A percentile compares a stretch with the other conserved stretches of the same genome.
Evolutionary conservation across 345 rosid species (phyloP).

Genomic region (Aquilaria sinensis): DNA sequence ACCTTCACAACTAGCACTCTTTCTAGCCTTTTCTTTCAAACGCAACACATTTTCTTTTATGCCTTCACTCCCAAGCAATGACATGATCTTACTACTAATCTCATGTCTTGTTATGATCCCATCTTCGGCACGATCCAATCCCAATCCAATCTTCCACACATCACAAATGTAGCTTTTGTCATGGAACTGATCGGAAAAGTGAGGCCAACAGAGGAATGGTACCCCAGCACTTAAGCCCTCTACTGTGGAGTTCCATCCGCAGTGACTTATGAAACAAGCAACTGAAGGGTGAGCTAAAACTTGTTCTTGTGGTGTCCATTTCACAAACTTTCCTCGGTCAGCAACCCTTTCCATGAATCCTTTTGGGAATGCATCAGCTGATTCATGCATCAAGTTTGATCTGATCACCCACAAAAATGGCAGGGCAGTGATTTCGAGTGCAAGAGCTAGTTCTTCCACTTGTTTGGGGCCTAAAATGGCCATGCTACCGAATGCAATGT

Average conservation of each 20-base stretch:
- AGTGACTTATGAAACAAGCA: conserved; percentile 14
- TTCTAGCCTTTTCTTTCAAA: not conserved
- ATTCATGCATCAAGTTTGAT: not conserved
- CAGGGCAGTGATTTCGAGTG: not conserved
- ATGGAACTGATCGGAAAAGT: not conserved
- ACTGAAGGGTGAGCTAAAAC: conserved; percentile 8
- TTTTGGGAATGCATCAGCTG: not conserved
- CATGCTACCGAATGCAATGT: conserved; percentile 38
- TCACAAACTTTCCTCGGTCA: not conserved
- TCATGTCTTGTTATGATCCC: not conserved
- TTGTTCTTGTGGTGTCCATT: conserved; percentile 2
- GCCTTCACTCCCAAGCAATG: not conserved
- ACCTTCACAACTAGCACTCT: not conserved
- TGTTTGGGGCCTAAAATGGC: conserved; percentile 19
- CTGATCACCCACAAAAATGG: conserved; percentile 9
- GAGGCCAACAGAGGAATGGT: not conserved
- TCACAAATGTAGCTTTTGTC: not conserved
- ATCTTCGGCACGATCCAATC: not conserved
- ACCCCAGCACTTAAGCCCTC: conserved; percentile 29
- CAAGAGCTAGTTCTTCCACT: conserved; percentile 27
- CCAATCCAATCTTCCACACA: not conserved
- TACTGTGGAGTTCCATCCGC: conserved; percentile 13
- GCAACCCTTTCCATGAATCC: conserved; percentile 1
- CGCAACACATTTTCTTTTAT: not conserved
- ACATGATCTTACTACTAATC: not conserved